phyloP scores from a whole-genome alignment of 257 asterid species.

The Nicotiana noctiflora region DNA sequence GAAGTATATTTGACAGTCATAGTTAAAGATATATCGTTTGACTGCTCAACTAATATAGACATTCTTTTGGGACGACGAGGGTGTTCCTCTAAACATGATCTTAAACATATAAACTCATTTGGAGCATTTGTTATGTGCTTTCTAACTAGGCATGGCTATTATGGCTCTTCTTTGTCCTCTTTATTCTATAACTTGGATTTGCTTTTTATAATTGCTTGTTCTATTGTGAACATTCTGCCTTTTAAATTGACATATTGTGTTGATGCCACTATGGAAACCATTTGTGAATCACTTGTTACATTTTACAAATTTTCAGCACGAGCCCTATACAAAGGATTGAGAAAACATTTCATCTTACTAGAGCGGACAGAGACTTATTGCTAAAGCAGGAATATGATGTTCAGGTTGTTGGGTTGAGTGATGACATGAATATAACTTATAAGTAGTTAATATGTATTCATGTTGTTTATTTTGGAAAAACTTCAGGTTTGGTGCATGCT shows the following conservation, averaged over 20 bases:
- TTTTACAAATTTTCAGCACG: constrained; percentile 35
- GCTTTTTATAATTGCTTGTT: neutral
- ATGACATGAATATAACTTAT: neutral
- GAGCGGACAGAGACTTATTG: constrained; percentile 75
- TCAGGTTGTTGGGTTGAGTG: constrained; percentile 48
- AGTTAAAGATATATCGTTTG: neutral
- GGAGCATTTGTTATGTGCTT: neutral
- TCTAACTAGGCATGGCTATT: neutral
- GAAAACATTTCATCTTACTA: constrained; percentile 70
- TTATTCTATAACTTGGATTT: neutral
- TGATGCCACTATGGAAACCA: neutral
- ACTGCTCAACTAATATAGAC: neutral
- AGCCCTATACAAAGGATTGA: constrained; percentile 75
- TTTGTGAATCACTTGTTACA: neutral
- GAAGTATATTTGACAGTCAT: neutral
- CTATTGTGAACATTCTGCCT: neutral
- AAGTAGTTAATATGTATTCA: neutral
- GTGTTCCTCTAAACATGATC: neutral
- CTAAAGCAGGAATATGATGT: constrained; percentile 73
- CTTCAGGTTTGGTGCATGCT: constrained; percentile 90
- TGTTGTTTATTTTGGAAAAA: constrained; percentile 3
- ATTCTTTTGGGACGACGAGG: neutral
- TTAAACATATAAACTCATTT: neutral
- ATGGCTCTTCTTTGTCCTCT: neutral
- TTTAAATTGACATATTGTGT: neutral